Evolutionary conservation across 306 rosid species (phyloP), one percentile per base, ranked within the genome.

Genomic region (Dryas octopetala): DNA sequence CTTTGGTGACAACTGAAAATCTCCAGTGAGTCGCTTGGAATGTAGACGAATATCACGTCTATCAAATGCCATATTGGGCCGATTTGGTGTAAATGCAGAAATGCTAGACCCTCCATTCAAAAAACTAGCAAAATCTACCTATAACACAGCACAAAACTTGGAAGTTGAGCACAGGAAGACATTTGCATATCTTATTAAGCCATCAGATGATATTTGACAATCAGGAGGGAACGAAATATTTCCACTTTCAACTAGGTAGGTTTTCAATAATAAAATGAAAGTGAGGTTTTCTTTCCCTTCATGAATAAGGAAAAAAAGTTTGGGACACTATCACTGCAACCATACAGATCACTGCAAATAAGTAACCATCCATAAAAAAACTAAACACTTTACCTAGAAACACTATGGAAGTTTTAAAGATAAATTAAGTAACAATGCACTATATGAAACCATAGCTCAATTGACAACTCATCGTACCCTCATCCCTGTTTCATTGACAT

Each of bases 101-200:
- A 71, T 74, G 83, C 83, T 74, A 48, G 88, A 65, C 73, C 88
- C 84, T 70, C 97, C 93, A 15, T 51, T 77, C 66, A 80, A 77
- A 83, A 86, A 85, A 32, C 84, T 66, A 74, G 74, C 76, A 66
- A 87, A 84, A 16, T 88, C 92, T 38, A 90, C 93, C 98, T 95
- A 74, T 57, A 53, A 74, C 68, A 73, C 55, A 84, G n/a, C 67
- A 80, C 76, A 73, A 73, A 77, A n/a, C 47, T n/a, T 28, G 47
- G 5, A 16, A 43, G 12, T 19, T 6, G 48, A 45, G 75, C 45
- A 77, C 49, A 17, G 9, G 58, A 79, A 69, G 80, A 69, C 9
- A 57, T 60, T 58, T 73, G 16, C 68, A 40, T 47, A 50, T 48
- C 38, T 53, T 41, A 47, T 55, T 11, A 53, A 59, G 62, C 61